A percentile compares a stretch with the other conserved stretches of the same genome.
These are phyloP conservation scores for Lichtheimia ramosa DNA, from an alignment of 371 early-diverging fungal genomes.

Conservation along the genomic window DNA sequence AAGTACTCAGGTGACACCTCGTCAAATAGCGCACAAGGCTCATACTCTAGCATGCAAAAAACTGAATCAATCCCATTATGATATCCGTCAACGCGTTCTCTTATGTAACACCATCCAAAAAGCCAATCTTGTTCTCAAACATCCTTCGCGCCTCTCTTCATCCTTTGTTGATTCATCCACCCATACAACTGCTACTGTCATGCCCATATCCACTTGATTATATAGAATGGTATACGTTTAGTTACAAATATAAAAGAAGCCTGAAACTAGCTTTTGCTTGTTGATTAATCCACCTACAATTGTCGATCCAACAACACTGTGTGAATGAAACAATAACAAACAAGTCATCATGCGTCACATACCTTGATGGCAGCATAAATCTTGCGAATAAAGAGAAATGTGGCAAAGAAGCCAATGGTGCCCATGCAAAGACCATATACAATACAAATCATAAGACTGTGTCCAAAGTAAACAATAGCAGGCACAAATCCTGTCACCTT, in stretches of 20 bases:
- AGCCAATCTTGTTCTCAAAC: neutral
- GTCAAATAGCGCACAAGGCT: neutral
- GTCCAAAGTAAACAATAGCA: conserved; percentile 53
- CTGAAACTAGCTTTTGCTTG: too few relatives aligned
- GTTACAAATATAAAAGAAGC: too few relatives aligned
- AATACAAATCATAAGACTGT: conserved; percentile 52
- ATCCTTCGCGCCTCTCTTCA: neutral
- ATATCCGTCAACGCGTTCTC: neutral
- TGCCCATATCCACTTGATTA: too few relatives aligned
- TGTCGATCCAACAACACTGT: neutral
- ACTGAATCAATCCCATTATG: neutral
- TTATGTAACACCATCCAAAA: neutral
- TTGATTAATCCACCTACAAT: neutral
- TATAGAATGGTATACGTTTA: too few relatives aligned
- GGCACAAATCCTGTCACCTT: conserved; percentile 54
- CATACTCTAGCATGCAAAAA: neutral
- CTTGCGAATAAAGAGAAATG: conserved; percentile 71
- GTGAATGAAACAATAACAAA: neutral
- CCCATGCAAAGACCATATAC: conserved; percentile 70
- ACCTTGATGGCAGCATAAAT: conserved; percentile 80
- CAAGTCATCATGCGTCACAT: neutral
- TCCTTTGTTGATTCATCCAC: too few relatives aligned
- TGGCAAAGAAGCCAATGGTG: conserved; percentile 76
- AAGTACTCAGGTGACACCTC: neutral
- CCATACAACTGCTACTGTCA: too few relatives aligned